A percentile compares a stretch with the other conserved stretches of the same genome.
These are phyloP conservation scores for Penicillium aurantiogriseum DNA, from an alignment of 2,329 filamentous ascomycete species.

Conservation along the genomic window DNA sequence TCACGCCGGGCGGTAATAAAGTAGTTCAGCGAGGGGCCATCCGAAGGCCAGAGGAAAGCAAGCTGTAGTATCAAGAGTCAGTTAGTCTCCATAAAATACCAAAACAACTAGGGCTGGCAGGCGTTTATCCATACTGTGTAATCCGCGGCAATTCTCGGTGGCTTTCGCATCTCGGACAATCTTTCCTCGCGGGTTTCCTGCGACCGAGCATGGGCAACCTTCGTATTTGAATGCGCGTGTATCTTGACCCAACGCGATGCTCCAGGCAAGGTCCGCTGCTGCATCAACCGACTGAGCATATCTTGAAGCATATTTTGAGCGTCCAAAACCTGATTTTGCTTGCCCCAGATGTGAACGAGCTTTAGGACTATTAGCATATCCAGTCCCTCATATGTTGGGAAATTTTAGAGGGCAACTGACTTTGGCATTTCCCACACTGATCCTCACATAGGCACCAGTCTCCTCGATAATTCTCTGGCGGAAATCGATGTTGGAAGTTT, in stretches of 20 bases:
- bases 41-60: conserved; percentile 40
- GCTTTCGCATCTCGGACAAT: background rate
- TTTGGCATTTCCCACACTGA: background rate
- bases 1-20: conserved; percentile 45
- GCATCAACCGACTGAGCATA: background rate
- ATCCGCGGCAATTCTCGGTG: background rate
- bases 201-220: background rate
- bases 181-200: background rate
- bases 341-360: conserved; percentile 6
- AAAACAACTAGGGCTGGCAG: background rate
- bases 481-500: background rate
- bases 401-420: background rate
- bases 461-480: background rate
- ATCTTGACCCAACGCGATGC: background rate
- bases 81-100: background rate
- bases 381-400: background rate
- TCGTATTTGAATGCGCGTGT: background rate
- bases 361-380: background rate
- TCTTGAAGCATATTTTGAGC: background rate
- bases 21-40: conserved; percentile 42
- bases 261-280: background rate
- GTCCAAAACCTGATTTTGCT: background rate
- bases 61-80: conserved; percentile 1
- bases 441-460: conserved; percentile 1
- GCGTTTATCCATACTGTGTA: background rate